Base-by-base conservation (phyloP, 169 alveolate genomes). In the Ichthyophthirius multifiliis region DNA sequence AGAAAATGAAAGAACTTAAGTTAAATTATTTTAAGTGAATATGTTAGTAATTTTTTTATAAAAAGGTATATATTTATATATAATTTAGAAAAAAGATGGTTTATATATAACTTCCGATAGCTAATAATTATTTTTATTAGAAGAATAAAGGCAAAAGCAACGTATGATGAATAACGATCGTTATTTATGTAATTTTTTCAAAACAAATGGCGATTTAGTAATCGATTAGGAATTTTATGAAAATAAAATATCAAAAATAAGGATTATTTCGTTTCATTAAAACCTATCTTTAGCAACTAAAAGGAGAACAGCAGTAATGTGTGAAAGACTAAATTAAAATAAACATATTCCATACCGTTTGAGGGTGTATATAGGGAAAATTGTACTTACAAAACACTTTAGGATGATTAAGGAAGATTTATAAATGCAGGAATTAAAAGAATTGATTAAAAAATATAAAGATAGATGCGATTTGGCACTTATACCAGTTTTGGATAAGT, bases 311-410 rank as follows among this genome's bases (percentile, higher is more conserved):
- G 77, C 77, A 7, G 46, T 67, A 7, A 23, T 67, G 46, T 37
- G 77, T 20, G 77, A 67, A 41, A 67, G 77, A 67, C 30, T 67
- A 37, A 67, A 39, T 37, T 39, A 67, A 67, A 67, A 67, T 39
- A 67, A 67, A 23, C 77, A 67, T 23, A 41, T 67, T 12, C 62
- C 62, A n/a, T 67, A 37, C n/a, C 43, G 55, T 34, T 39, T 67
- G 10, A 67, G 46, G 20, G 27, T 67, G 3, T 67, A 67, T 9
- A 20, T 67, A 16, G 77, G 77, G 4, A 67, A 67, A 67, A 39
- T 67, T 34, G 3, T 37, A 16, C 12, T 67, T 16, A 37, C 23
- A 10, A 67, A 67, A 9, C 77, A 67, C 77, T 41, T 2, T 5
- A 41, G 41, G 15, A 18, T 34, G 55, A 39, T 34, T 18, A 41